These are phyloP conservation scores for Emiliania huxleyi DNA, from an alignment of 78 protist species.

Conservation along the genomic window DNA sequence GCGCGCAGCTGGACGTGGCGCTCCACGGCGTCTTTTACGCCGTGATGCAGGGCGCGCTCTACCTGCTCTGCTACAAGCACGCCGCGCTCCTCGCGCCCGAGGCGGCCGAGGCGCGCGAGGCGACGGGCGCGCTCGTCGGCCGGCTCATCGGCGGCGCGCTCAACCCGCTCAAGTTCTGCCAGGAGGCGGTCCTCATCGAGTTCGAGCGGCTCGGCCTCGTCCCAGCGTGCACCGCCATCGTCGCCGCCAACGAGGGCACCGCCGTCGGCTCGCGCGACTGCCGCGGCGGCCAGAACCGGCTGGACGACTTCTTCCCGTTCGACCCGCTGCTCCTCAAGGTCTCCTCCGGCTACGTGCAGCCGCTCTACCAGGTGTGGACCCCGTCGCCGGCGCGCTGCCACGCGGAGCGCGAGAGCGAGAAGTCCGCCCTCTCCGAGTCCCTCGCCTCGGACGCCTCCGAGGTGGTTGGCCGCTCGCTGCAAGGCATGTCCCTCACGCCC, in stretches of 20 bases:
- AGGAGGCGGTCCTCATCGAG: background rate
- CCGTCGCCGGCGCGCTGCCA: background rate
- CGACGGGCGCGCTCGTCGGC: background rate
- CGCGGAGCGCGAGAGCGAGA: background rate
- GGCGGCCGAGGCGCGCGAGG: background rate
- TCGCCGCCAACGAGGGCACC: background rate
- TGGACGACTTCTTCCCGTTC: background rate
- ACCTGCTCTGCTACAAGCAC: conserved; percentile 1
- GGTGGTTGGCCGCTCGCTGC: background rate
- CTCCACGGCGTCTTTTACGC: conserved; percentile 6
- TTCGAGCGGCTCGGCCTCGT: background rate
- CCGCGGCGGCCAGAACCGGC: background rate
- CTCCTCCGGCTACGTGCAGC: background rate
- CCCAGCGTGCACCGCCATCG: background rate
- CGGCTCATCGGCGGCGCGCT: background rate
- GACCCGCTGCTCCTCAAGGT: background rate
- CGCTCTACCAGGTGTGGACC: background rate
- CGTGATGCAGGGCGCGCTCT: background rate
- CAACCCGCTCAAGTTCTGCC: conserved; percentile 8
- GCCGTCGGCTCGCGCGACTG: background rate
- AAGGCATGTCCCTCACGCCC: background rate
- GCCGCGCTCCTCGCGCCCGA: background rate
- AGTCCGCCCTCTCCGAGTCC: background rate
- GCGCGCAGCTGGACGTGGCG: background rate
- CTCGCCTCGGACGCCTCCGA: background rate